Conservation (phyloP, 2,329 filamentous ascomycete species). For the Hypoxylon sp. region DNA sequence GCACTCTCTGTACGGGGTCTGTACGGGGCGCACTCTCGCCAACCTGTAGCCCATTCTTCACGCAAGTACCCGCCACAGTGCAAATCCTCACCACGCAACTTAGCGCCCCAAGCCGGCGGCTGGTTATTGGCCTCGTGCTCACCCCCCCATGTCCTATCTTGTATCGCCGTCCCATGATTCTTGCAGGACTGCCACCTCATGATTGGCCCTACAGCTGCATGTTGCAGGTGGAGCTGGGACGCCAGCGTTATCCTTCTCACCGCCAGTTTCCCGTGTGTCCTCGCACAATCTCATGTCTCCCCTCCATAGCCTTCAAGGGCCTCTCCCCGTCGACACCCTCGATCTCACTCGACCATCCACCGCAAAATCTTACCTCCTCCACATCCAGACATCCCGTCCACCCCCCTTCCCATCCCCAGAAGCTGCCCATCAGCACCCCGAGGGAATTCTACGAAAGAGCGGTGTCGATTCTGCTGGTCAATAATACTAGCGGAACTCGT, state of each 20-base stretch:
- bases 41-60: slow-evolving; percentile 3
- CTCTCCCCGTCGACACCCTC: slow-evolving; percentile 51
- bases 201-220: slow-evolving; percentile 51
- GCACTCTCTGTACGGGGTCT: background rate
- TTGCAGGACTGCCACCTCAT: slow-evolving; percentile 43
- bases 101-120: slow-evolving; percentile 31
- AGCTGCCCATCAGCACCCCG: slow-evolving; percentile 46
- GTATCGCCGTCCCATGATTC: slow-evolving; percentile 47
- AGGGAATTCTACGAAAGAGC: slow-evolving; percentile 59
- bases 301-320: slow-evolving; percentile 50
- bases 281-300: slow-evolving; percentile 52
- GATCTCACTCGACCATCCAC: slow-evolving; percentile 54
- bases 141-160: slow-evolving; percentile 37
- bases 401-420: slow-evolving; percentile 51
- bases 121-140: slow-evolving; percentile 45
- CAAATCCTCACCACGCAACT: slow-evolving; percentile 19
- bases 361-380: slow-evolving; percentile 54
- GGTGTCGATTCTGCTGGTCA: slow-evolving; percentile 60
- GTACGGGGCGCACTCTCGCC: background rate
- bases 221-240: slow-evolving; percentile 54
- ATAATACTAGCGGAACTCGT: slow-evolving; percentile 64
- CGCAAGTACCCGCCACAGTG: slow-evolving; percentile 41
- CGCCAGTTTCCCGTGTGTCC: slow-evolving; percentile 54
- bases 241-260: slow-evolving; percentile 54
- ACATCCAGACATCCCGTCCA: slow-evolving; percentile 47